These are phyloP conservation scores for Chrysanthemum lavandulifolium DNA, from an alignment of 129 eudicot genomes.

Conservation along the genomic window DNA sequence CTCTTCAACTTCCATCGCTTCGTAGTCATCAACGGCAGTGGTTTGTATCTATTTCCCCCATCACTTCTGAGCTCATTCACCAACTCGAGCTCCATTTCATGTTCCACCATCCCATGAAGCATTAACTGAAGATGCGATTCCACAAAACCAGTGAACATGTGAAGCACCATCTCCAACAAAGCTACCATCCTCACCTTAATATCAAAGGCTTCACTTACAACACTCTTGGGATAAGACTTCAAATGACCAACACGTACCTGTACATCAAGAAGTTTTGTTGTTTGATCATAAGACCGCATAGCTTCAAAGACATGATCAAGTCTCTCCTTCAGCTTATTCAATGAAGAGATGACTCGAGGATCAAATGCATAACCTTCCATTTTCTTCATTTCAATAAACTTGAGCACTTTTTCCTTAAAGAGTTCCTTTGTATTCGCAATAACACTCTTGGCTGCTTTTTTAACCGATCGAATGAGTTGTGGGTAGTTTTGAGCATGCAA, in stretches of 20 bases:
- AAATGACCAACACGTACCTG: neutral
- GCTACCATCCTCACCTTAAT: neutral
- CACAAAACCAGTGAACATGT: neutral
- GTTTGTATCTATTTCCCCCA: neutral
- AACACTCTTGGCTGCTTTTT: neutral
- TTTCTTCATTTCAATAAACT: neutral
- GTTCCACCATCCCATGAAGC: neutral
- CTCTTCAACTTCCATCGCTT: constrained; percentile 6
- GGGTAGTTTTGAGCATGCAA: neutral
- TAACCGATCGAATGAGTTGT: neutral
- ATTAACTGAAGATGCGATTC: neutral
- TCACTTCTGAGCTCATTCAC: neutral
- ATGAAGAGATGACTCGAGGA: neutral
- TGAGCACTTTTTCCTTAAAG: neutral
- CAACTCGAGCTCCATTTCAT: constrained; percentile 4
- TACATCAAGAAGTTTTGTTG: no score
- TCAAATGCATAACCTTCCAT: neutral
- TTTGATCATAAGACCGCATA: neutral
- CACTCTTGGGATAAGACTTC: neutral
- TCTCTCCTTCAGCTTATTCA: neutral
- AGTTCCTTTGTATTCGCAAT: neutral
- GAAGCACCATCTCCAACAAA: neutral
- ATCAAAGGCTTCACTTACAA: neutral
- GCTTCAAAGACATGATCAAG: neutral
- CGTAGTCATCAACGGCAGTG: neutral